Base-by-base conservation (phyloP, 257 asterid genomes). In the Solanum lycopersicoides region DNA sequence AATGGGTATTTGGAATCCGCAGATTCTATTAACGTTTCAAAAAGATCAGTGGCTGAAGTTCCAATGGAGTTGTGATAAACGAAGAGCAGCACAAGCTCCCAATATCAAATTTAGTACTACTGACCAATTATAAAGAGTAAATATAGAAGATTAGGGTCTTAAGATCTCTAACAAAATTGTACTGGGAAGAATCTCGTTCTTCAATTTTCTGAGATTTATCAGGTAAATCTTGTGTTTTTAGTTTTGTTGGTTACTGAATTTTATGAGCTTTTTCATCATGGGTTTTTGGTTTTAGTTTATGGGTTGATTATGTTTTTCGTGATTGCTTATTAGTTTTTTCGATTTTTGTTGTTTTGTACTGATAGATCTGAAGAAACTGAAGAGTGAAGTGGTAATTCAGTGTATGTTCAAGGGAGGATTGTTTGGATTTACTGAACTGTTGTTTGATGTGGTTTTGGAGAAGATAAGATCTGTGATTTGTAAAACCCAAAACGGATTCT, bases 311-410 rank as follows among this genome's bases (percentile, higher is more conserved):
- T 44, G 3, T 79, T 7, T 44, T 16, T 79, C 6, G 41, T 28
- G 84, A 45, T 74, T 39, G 11, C 60, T 50, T 30, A 47, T 30
- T 82, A 87, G 74, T 79, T 72, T 86, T 85, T 4, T 59, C 30
- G 37, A 80, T 77, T 25, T 82, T 85, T 90, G 10, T 34, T 88
- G 50, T 80, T 75, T 79, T 7, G 41, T 90, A 83, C 86, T 89
- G 71, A 88, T 94, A 95, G 99, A 97, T 97, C 99, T 95, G 98
- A 92, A 93, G 95, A 86, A 89, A 93, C 92, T 82, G 91, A 88
- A 86, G 90, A 85, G 89, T 85, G 90, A 71, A 86, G 86, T 88
- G 88, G 84, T 90, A 87, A 75, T 86, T 75, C 83, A 75, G 72
- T 93, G 25, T 59, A 59, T 59, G 25, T 59, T 59, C 25, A 20